phyloP scores from a whole-genome alignment of 2,329 filamentous ascomycete genomes.

The Knufia petricola region DNA sequence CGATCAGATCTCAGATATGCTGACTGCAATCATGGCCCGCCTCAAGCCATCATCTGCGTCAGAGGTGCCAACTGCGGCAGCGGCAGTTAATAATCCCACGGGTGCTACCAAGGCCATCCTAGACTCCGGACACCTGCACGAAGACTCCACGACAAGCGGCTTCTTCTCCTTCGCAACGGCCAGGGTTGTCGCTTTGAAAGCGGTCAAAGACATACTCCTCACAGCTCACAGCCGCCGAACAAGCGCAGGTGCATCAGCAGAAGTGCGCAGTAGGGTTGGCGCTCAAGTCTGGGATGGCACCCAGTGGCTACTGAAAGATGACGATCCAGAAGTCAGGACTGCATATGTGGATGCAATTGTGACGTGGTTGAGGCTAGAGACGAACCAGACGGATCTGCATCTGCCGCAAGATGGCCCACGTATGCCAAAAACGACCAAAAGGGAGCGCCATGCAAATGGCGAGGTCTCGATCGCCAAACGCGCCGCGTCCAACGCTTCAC shows the following conservation, averaged over 20 bases:
- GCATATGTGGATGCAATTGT: conserved; percentile 77
- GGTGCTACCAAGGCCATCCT: conserved; percentile 40
- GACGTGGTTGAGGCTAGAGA: conserved; percentile 78
- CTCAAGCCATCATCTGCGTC: conserved; percentile 55
- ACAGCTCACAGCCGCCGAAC: conserved; percentile 65
- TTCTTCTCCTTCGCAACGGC: conserved; percentile 57
- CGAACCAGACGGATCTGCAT: conserved; percentile 54
- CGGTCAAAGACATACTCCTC: conserved; percentile 71
- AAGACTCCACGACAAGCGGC: conserved; percentile 44
- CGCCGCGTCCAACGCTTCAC: conserved; percentile 59
- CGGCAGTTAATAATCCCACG: conserved; percentile 43
- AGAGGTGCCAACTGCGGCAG: conserved; percentile 35
- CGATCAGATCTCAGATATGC: conserved; percentile 92
- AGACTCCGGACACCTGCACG: conserved; percentile 40
- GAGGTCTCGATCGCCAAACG: conserved; percentile 44
- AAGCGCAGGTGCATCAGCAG: conserved; percentile 49
- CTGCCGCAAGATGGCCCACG: conserved; percentile 48
- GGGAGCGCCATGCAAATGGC: conserved; percentile 31
- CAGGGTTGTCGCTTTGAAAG: conserved; percentile 57
- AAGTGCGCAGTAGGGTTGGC: conserved; percentile 65
- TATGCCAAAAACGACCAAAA: conserved; percentile 36
- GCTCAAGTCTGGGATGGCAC: conserved; percentile 92
- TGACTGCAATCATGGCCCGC: conserved; percentile 65
- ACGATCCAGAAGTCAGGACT: conserved; percentile 65
- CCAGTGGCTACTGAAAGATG: conserved; percentile 79